phyloP scores from a whole-genome alignment of 2,329 filamentous ascomycete genomes.

The Coniella lustricola region DNA sequence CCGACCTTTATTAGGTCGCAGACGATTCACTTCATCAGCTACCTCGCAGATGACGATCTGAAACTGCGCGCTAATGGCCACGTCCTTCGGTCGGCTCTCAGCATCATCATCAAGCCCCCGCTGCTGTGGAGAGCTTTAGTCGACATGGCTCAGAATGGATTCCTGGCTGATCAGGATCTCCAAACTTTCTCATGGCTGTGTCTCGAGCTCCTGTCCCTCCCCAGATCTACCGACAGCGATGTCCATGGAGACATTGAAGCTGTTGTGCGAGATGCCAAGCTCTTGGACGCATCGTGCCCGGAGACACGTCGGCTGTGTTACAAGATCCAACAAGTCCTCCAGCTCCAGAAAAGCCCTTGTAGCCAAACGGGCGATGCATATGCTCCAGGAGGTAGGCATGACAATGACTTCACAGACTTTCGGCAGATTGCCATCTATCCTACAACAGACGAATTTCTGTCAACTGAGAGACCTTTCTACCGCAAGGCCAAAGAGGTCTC shows the following conservation, averaged over 20 bases:
- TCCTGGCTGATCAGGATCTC: constrained; percentile 27
- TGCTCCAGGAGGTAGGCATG: constrained; percentile 59
- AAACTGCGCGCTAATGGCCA: constrained; percentile 43
- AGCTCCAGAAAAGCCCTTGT: constrained; percentile 22
- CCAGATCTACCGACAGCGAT: constrained; percentile 18
- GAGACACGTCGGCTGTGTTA: constrained; percentile 21
- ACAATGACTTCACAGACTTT: constrained; percentile 63
- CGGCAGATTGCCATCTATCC: constrained; percentile 57
- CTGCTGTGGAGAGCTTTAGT: constrained; percentile 47
- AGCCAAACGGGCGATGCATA: constrained; percentile 9
- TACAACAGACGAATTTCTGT: constrained; percentile 57
- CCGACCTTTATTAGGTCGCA: constrained; percentile 24
- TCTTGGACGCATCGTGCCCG: constrained; percentile 23
- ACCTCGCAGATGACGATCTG: constrained; percentile 34
- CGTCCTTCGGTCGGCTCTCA: constrained; percentile 39
- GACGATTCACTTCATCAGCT: constrained; percentile 30
- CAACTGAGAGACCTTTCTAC: constrained; percentile 46
- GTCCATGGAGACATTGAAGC: constrained; percentile 19
- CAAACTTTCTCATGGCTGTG: constrained; percentile 41
- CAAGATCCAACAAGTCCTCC: constrained; percentile 32
- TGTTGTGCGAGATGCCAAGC: constrained; percentile 20
- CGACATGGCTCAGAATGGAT: constrained; percentile 21
- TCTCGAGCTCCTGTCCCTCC: constrained; percentile 38
- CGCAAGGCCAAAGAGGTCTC: constrained; percentile 43
- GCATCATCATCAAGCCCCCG: constrained; percentile 41